These are phyloP conservation scores for Gypsophila paniculata DNA, from an alignment of 179 eudicot genomes.

Conservation along the genomic window DNA sequence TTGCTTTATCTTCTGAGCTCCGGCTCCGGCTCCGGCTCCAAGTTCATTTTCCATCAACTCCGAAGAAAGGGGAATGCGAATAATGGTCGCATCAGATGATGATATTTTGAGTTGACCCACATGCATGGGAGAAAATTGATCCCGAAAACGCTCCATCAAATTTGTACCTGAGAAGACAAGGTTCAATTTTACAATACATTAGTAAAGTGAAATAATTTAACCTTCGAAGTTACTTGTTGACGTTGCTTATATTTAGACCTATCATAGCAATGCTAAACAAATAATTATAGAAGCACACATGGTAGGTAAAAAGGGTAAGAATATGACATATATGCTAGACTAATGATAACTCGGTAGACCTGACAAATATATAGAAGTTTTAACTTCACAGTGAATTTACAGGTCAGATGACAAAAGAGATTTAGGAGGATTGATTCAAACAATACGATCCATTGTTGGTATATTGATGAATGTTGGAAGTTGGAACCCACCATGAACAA, in stretches of 20 bases:
- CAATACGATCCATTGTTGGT: neutral
- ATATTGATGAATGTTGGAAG: neutral
- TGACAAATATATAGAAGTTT: neutral
- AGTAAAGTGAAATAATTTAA: neutral
- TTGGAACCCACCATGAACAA: neutral
- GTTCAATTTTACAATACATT: slow-evolving; percentile 5
- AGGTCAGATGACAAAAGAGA: slow-evolving; percentile 2
- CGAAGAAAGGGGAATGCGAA: slow-evolving; percentile 89
- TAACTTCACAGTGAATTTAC: neutral
- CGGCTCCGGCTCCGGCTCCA: slow-evolving; percentile 61
- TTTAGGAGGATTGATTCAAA: neutral
- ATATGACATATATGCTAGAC: slow-evolving; percentile 6
- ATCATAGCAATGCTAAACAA: neutral
- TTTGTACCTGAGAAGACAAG: slow-evolving; percentile 57
- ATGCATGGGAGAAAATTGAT: slow-evolving; percentile 85
- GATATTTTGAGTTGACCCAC: slow-evolving; percentile 58
- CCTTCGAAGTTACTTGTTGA: neutral
- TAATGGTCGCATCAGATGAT: slow-evolving; percentile 58
- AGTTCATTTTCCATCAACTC: slow-evolving; percentile 49
- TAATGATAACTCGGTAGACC: neutral
- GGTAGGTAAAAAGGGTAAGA: slow-evolving; percentile 4
- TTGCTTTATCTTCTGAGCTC: slow-evolving; percentile 43
- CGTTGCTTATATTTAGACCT: neutral
- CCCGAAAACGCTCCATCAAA: slow-evolving; percentile 74
- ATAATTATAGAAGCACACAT: neutral